Percentiles rank a stretch among this genome's conserved stretches.
Conservation (phyloP, 2,329 filamentous ascomycete species). For the Blastomyces parvus region DNA sequence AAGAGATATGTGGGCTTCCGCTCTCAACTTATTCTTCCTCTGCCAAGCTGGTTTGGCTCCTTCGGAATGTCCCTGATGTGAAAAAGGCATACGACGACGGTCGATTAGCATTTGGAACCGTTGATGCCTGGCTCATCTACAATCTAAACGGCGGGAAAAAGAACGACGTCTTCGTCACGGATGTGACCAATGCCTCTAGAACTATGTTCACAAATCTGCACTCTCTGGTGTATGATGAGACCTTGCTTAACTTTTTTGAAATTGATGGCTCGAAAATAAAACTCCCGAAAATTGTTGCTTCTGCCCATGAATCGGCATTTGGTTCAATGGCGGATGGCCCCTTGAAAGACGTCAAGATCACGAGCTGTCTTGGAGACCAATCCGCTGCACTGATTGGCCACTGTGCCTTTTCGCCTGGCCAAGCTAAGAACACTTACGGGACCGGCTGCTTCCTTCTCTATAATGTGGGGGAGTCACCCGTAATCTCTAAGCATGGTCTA, state of each 20-base stretch:
- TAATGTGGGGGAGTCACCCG: slow-evolving; percentile 75
- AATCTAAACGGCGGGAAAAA: slow-evolving; percentile 62
- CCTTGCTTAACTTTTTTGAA: slow-evolving; percentile 67
- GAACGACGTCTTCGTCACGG: slow-evolving; percentile 65
- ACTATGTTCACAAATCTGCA: slow-evolving; percentile 93
- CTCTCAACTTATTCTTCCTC: slow-evolving; percentile 83
- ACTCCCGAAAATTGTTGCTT: slow-evolving; percentile 75
- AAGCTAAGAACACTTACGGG: slow-evolving; percentile 85
- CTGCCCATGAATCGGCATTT: slow-evolving; percentile 63
- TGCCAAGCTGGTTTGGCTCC: slow-evolving; percentile 74
- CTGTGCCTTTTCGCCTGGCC: slow-evolving; percentile 69
- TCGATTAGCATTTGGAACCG: slow-evolving; percentile 71
- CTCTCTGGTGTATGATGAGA: slow-evolving; percentile 69
- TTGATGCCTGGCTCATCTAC: slow-evolving; percentile 83
- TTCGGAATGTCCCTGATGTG: slow-evolving; percentile 61
- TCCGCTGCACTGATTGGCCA: slow-evolving; percentile 79
- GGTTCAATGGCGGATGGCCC: slow-evolving; percentile 56
- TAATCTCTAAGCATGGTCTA: slow-evolving; percentile 73
- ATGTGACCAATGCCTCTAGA: slow-evolving; percentile 76
- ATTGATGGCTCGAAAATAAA: slow-evolving; percentile 61
- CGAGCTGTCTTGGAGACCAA: slow-evolving; percentile 81
- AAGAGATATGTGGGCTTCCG: slow-evolving; percentile 66
- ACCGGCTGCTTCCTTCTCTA: slow-evolving; percentile 85
- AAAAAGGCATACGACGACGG: slow-evolving; percentile 66
- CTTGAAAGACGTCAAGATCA: slow-evolving; percentile 61